Evolutionary conservation across 2,329 filamentous ascomycete species (phyloP).

Genomic region (Graphilbum ipis-grandicollis): DNA sequence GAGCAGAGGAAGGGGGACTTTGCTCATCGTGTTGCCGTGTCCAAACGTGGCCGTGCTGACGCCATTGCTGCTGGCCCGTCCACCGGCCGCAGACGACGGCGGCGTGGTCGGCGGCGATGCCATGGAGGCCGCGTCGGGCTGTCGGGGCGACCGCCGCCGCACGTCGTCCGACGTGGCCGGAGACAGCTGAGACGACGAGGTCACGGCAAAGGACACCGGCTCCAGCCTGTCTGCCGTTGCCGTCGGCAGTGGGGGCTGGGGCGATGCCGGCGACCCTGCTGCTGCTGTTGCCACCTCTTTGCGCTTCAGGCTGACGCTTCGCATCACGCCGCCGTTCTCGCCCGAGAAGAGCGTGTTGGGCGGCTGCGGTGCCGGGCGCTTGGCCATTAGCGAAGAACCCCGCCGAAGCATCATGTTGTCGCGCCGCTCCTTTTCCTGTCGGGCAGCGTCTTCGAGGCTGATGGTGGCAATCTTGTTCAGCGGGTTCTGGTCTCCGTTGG

Average conservation of each 20-base stretch:
- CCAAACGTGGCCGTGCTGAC: too few species aligned
- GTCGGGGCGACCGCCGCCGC: constrained; percentile 32
- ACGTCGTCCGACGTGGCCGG: constrained; percentile 31
- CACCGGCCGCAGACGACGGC: too few species aligned
- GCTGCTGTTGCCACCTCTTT: constrained; percentile 18
- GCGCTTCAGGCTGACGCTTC: constrained; percentile 19
- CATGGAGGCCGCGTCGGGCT: constrained; percentile 10
- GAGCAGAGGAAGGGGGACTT: too few species aligned
- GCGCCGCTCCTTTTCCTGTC: constrained; percentile 26
- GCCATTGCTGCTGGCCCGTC: too few species aligned
- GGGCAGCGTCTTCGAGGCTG: constrained; percentile 29
- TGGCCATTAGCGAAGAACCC: constrained; percentile 16
- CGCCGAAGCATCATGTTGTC: constrained; percentile 14
- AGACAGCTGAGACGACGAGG: constrained; percentile 31
- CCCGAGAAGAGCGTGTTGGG: constrained; percentile 15
- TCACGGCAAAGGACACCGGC: constrained; percentile 18
- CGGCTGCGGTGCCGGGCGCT: constrained; percentile 19
- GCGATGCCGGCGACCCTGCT: too few species aligned
- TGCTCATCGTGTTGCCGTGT: too few species aligned
- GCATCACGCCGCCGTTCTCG: constrained; percentile 18
- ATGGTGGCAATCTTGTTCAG: constrained; percentile 28
- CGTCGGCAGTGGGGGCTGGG: too few species aligned
- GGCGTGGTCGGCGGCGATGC: too few species aligned
- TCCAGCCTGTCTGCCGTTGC: constrained; percentile 10
- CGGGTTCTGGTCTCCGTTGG: constrained; percentile 20